These are phyloP conservation scores for Eimeria necatrix DNA, from an alignment of 169 alveolate species.

Conservation along the genomic window DNA sequence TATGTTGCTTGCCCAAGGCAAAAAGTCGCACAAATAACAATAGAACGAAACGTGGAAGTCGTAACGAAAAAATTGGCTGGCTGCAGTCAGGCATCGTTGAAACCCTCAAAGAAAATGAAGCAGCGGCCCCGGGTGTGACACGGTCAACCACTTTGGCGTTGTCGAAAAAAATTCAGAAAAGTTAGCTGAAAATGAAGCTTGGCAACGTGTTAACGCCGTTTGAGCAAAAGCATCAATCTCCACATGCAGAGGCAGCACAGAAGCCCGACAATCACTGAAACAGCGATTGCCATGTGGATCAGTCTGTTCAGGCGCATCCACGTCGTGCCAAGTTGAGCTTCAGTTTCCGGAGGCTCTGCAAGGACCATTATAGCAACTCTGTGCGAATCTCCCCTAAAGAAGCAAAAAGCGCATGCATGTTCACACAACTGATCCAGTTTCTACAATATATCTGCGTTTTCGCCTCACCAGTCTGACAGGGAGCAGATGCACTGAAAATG, in stretches of 20 bases:
- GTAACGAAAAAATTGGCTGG: neutral
- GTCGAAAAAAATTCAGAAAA: too few species aligned
- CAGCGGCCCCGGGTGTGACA: too few species aligned
- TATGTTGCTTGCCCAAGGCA: too few species aligned
- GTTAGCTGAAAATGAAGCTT: neutral
- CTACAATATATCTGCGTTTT: neutral
- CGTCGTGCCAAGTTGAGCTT: slow-evolving; percentile 24
- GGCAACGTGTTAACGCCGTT: slow-evolving; percentile 5
- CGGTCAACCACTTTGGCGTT: too few species aligned
- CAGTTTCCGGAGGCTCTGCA: slow-evolving; percentile 74
- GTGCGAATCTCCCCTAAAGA: slow-evolving; percentile 60
- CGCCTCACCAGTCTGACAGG: neutral
- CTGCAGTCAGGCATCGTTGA: neutral
- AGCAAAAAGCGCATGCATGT: neutral
- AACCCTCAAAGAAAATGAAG: too few species aligned
- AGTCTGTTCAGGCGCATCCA: slow-evolving; percentile 46
- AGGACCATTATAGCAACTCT: slow-evolving; percentile 76
- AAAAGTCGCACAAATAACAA: too few species aligned
- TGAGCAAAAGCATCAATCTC: slow-evolving; percentile 74
- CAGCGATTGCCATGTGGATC: slow-evolving; percentile 67
- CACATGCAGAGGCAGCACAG: slow-evolving; percentile 80
- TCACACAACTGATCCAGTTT: too few species aligned
- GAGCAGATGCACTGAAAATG: neutral
- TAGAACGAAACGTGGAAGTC: too few species aligned
- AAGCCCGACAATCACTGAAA: slow-evolving; percentile 73